Conservation (phyloP, 179 eudicot species). For the Heliamphora pulchella region DNA sequence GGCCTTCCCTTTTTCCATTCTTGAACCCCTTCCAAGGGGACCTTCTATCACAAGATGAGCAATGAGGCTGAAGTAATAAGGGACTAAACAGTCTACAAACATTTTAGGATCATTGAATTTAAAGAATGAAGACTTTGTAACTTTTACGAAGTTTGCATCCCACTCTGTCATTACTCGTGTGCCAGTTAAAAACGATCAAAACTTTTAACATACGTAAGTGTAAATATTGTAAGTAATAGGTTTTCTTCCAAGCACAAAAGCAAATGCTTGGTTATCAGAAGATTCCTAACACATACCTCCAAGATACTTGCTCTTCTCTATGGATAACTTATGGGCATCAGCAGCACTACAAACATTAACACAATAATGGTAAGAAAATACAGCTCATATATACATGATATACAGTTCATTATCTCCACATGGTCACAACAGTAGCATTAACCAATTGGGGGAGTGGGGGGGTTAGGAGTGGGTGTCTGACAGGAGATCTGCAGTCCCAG, state of each 20-base stretch:
- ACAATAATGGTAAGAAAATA: not conserved
- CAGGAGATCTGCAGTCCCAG: conserved; percentile 73
- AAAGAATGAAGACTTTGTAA: not conserved
- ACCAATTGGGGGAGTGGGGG: not conserved
- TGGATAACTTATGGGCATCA: conserved; percentile 83
- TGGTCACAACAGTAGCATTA: not conserved
- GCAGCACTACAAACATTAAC: conserved; percentile 34
- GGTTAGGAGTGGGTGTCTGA: conserved; percentile 16
- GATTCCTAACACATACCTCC: conserved; percentile 59
- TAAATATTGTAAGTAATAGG: not conserved
- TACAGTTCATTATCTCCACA: too few relatives aligned
- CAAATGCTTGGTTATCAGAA: not conserved
- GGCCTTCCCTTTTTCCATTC: not conserved
- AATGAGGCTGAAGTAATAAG: not conserved
- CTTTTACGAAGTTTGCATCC: not conserved
- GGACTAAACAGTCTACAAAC: not conserved
- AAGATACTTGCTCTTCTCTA: conserved; percentile 98
- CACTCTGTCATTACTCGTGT: not conserved
- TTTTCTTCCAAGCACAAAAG: conserved; percentile 1
- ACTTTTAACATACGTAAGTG: not conserved
- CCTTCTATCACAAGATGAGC: not conserved
- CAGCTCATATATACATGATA: not conserved
- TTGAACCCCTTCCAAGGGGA: not conserved
- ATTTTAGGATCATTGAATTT: not conserved
- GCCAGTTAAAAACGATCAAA: too few relatives aligned